These are phyloP conservation scores for Cucurbitaria berberidis DNA, from an alignment of 2,329 filamentous ascomycete species.

Conservation along the genomic window DNA sequence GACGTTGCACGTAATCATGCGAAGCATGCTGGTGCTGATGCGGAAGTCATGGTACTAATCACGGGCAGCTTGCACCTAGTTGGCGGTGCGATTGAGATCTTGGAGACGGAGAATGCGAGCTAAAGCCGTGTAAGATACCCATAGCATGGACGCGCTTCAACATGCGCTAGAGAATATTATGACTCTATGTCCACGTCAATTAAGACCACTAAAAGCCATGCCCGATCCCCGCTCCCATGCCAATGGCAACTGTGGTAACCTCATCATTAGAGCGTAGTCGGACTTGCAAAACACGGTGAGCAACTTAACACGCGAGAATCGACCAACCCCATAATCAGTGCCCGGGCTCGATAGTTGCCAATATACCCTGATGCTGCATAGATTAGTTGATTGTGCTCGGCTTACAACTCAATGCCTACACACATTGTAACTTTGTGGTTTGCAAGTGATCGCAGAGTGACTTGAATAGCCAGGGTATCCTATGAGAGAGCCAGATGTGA, in stretches of 20 bases:
- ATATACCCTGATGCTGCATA: too few relatives aligned
- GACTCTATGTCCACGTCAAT: too few relatives aligned
- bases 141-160: constrained; percentile 26
- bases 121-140: constrained; percentile 26
- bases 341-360: too few relatives aligned
- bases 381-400: too few relatives aligned
- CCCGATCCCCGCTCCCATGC: too few relatives aligned
- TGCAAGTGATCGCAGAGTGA: too few relatives aligned
- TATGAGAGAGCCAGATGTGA: not conserved
- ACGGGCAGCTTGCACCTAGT: constrained; percentile 88
- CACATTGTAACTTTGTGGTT: too few relatives aligned
- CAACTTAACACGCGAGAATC: not conserved
- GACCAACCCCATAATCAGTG: too few relatives aligned
- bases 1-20: constrained; percentile 43
- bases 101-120: constrained; percentile 57
- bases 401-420: too few relatives aligned
- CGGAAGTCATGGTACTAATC: constrained; percentile 68
- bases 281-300: not conserved
- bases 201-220: too few relatives aligned
- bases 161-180: constrained; percentile 15
- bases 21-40: constrained; percentile 30
- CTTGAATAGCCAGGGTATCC: too few relatives aligned
- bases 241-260: not conserved
- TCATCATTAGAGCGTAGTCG: not conserved
- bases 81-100: constrained; percentile 75